Percentiles rank a stretch among this genome's conserved stretches.
phyloP scores from a whole-genome alignment of 371 early-diverging fungal species.

The Coemansia sp. region DNA sequence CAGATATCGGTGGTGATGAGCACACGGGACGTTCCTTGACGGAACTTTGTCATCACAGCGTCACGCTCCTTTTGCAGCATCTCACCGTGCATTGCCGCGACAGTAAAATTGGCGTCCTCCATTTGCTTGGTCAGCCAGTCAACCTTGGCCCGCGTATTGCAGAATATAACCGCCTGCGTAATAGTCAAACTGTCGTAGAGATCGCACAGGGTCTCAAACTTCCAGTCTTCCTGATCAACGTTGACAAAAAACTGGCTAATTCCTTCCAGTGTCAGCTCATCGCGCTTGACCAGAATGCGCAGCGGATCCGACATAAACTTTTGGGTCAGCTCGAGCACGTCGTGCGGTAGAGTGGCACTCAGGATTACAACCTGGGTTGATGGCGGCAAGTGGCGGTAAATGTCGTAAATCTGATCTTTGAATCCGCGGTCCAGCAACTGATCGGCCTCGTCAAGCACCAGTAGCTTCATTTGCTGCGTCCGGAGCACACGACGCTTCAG shows the following conservation, averaged over 20 bases:
- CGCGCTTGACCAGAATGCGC: conserved; percentile 93
- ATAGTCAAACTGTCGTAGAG: conserved; percentile 89
- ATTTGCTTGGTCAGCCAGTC: conserved; percentile 89
- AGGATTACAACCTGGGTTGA: conserved; percentile 85
- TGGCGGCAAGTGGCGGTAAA: conserved; percentile 84
- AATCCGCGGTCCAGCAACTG: conserved; percentile 94
- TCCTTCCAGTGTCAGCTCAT: conserved; percentile 94
- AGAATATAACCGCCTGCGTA: conserved; percentile 95
- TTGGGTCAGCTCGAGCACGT: conserved; percentile 87
- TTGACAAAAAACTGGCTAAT: conserved; percentile 94
- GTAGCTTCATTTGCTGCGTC: conserved; percentile 79
- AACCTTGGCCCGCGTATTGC: conserved; percentile 93
- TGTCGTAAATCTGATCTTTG: conserved; percentile 91
- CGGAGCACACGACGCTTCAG: conserved; percentile 80
- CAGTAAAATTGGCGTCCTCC: conserved; percentile 81
- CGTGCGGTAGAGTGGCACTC: conserved; percentile 90
- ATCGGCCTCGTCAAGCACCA: conserved; percentile 97
- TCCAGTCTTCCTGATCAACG: conserved; percentile 89
- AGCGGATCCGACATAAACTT: conserved; percentile 92
- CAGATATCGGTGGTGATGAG: conserved; percentile 98
- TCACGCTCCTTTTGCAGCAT: conserved; percentile 97
- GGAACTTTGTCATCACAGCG: conserved; percentile 96
- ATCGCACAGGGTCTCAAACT: conserved; percentile 87
- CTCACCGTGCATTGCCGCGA: conserved; percentile 95
- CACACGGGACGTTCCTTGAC: conserved; percentile 90